These are phyloP conservation scores for Detonula confervacea DNA, from an alignment of 352 stramenopile species.

Conservation along the genomic window DNA sequence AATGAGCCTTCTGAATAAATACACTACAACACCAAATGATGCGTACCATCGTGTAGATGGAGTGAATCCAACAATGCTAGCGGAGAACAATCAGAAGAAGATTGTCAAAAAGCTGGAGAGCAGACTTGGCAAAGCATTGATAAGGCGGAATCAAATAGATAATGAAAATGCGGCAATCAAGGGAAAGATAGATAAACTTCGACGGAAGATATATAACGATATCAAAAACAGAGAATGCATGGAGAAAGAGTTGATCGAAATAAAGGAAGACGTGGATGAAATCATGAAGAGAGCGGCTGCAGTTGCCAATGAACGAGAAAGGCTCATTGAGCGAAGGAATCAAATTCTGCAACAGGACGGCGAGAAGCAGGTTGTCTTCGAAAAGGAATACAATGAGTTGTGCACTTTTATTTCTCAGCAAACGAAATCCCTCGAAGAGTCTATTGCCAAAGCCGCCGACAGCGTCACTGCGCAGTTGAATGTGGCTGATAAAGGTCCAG, in stretches of 20 bases:
- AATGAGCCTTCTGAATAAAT: slow-evolving; percentile 67
- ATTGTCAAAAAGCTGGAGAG: slow-evolving; percentile 69
- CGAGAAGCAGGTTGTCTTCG: slow-evolving; percentile 55
- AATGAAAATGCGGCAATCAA: slow-evolving; percentile 69
- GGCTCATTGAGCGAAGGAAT: slow-evolving; percentile 56
- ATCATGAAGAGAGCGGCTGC: slow-evolving; percentile 56
- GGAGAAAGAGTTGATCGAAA: slow-evolving; percentile 57
- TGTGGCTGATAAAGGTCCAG: slow-evolving; percentile 29
- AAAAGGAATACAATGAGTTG: slow-evolving; percentile 58
- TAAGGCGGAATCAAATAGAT: slow-evolving; percentile 54
- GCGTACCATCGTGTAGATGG: slow-evolving; percentile 69
- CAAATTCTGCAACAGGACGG: slow-evolving; percentile 52
- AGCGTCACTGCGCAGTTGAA: slow-evolving; percentile 37
- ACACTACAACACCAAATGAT: slow-evolving; percentile 55
- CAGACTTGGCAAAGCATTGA: slow-evolving; percentile 62
- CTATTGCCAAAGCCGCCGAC: slow-evolving; percentile 60
- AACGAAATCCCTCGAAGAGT: slow-evolving; percentile 61
- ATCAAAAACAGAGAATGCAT: slow-evolving; percentile 55
- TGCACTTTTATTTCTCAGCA: slow-evolving; percentile 55
- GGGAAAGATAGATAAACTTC: slow-evolving; percentile 63
- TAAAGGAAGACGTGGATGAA: slow-evolving; percentile 56
- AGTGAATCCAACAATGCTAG: slow-evolving; percentile 62
- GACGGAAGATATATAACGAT: slow-evolving; percentile 60
- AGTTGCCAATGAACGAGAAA: slow-evolving; percentile 56
- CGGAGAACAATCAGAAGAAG: slow-evolving; percentile 70